Conservation (phyloP, 805 yeast genomes). For the Candida peoriensis region DNA sequence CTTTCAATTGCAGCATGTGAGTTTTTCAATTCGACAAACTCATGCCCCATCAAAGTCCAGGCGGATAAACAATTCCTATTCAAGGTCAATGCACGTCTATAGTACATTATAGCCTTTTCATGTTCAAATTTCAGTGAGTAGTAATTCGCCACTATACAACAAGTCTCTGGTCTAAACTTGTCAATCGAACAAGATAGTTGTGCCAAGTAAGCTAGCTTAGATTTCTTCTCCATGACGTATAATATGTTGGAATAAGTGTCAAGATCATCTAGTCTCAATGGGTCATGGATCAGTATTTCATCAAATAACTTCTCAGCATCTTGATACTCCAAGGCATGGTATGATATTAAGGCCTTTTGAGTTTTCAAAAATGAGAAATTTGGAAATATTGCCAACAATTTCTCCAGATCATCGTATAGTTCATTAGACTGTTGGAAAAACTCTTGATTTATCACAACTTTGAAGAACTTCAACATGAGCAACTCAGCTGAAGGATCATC, state of each 20-base stretch:
- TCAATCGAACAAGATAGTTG: conserved; percentile 81
- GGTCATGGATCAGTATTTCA: conserved; percentile 65
- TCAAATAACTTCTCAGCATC: conserved; percentile 81
- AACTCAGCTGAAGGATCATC: conserved; percentile 4
- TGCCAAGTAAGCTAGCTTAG: conserved; percentile 82
- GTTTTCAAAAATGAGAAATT: conserved; percentile 66
- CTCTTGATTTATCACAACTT: conserved; percentile 47
- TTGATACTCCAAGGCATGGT: conserved; percentile 79
- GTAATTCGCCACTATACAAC: conserved; percentile 91
- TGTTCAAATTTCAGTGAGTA: conserved; percentile 90
- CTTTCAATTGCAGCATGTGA: conserved; percentile 97
- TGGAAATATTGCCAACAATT: conserved; percentile 57
- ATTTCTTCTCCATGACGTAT: conserved; percentile 85
- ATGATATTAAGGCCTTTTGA: conserved; percentile 77
- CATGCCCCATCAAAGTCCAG: conserved; percentile 99
- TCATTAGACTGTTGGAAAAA: conserved; percentile 63
- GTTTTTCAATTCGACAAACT: conserved; percentile 91
- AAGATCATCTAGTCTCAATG: conserved; percentile 82
- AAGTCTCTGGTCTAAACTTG: conserved; percentile 87
- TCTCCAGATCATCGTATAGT: conserved; percentile 45
- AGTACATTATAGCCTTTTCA: conserved; percentile 90
- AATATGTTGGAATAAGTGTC: conserved; percentile 93
- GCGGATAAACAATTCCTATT: conserved; percentile 81
- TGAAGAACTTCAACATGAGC: conserved; percentile 15
- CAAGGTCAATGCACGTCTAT: conserved; percentile 79